These are phyloP conservation scores for Linnemannia hyalina DNA, from an alignment of 192 early-diverging fungal species.

Conservation along the genomic window DNA sequence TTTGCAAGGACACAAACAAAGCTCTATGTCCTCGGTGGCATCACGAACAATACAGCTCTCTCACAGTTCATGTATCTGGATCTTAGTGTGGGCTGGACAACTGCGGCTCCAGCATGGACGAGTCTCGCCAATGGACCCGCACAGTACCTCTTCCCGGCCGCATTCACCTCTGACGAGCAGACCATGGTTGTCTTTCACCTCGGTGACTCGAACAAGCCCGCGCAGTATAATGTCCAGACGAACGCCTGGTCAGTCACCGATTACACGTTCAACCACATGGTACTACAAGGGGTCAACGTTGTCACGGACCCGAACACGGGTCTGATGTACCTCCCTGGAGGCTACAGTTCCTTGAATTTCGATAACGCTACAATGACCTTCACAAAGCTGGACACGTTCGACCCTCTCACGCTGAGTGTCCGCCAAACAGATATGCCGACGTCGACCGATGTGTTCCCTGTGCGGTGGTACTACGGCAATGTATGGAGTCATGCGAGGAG, in stretches of 20 bases:
- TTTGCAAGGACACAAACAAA: not conserved
- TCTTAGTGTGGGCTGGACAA: not conserved
- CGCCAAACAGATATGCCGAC: not conserved
- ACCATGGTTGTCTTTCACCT: slow-evolving; percentile 36
- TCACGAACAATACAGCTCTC: not conserved
- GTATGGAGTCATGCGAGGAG: slow-evolving; percentile 15
- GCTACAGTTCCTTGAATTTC: slow-evolving; percentile 10
- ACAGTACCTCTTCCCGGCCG: not conserved
- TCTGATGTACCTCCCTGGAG: slow-evolving; percentile 25
- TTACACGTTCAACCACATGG: not conserved
- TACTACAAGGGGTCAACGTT: slow-evolving; percentile 17
- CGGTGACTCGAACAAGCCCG: not conserved
- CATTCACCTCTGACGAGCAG: not conserved
- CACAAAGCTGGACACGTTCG: slow-evolving; percentile 5
- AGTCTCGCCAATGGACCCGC: not conserved
- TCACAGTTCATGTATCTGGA: not conserved
- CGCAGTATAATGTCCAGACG: slow-evolving; percentile 8
- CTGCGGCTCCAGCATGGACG: not conserved
- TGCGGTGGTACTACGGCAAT: slow-evolving; percentile 22
- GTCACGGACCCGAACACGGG: slow-evolving; percentile 34
- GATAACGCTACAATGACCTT: not conserved
- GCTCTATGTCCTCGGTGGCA: not conserved
- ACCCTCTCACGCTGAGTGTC: slow-evolving; percentile 10
- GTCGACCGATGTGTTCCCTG: not conserved
- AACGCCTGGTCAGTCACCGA: slow-evolving; percentile 9